Base-by-base conservation (phyloP, 495 filamentous ascomycete species). In the Chaetomium fimeti region DNA sequence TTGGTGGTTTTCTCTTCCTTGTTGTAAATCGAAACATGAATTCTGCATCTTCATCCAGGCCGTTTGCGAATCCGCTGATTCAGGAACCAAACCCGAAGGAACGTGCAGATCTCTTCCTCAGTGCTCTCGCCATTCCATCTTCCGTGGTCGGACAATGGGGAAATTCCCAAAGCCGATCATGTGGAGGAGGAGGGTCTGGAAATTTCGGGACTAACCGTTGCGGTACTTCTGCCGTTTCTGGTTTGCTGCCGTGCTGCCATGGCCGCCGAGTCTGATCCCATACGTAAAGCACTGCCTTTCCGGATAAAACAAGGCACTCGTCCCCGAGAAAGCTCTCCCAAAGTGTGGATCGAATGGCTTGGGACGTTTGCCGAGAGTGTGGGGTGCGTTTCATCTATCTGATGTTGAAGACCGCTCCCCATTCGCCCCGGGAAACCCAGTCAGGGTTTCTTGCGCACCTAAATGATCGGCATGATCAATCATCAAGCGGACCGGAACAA, bases 301-400 rank as follows among this genome's bases (percentile, higher is more conserved):
- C 60, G 60, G 60, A 32, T 62, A 62, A 62, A 36, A 55, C 36
- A 22, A 22, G 36, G 36, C 38, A 28, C 13, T 28, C 20, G 38
- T 54, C 13, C 20, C 20, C 45, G 27, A 13, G 42, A 42, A 11
- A 28, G 47, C 22, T 12, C 20, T 42, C 32, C 16, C 24, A 62
- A 28, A 54, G 48, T 32, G 51, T 16, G 36, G 47, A 42, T 53
- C 59, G 48, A 25, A 52, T 20, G 11, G 32, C 42, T 11, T 38
- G 29, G 53, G 42, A 38, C 42, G 60, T 42, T 36, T 54, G 60
- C 49, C 60, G 32, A 24, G 22, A 2, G 24, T 42, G 51, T 62
- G 60, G 60, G 51, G 51, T 29, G 52, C 38, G 61, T 57, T 63
- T 63, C 61, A 63, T 63, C 61, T 57, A 57, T 63, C 42, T 57